Evolutionary conservation across 1,284 basidiomycete genomes (phyloP), one percentile per base, ranked within the genome.

Genomic region (Irpex lacteus): DNA sequence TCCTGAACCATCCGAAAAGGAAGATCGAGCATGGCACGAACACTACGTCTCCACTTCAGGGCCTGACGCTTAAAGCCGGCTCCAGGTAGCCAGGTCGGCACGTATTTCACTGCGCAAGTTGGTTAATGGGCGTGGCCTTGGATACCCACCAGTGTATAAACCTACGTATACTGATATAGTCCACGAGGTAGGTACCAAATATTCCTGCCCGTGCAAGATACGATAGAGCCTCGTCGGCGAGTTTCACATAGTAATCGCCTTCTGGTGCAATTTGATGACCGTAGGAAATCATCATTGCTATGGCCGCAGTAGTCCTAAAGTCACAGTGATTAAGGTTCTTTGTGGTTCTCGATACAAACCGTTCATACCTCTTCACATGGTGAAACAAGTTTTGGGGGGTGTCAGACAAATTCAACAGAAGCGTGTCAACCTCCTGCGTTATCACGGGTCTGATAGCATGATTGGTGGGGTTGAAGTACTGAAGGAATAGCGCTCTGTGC

Each of bases 401-500:
- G 9, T 63, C 58, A 15, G 56, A 13, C 15, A 72, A 37, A 54
- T 72, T 72, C 26, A 61, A 66, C 13, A 73, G 68, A 59, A 74
- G 68, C 2, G 72, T 71, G 63, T 79, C 76, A 1, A 78, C 75
- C 63, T 82, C 79, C 60, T 74, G 74, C 36, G 75, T 65, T 61
- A 81, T 74, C 4, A 80, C 67, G 0, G 77, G 75, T 62, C 78
- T 76, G 65, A 77, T 77, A 5, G 74, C 68, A 1, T 74, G 70
- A 18, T 72, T 66, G 44, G 66, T 75, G 7, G 73, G 67, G 56
- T 74, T 75, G 65, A 83, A 81, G 70, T 84, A 76, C 56, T 79
- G 77, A 59, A 79, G 76, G 61, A 84, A 82, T 21, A 84, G 71
- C 1, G 74, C 72, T 54, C 82, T 75, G 67, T 84, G 81, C 18